Conservation (phyloP, 306 rosid genomes). For the Trifolium subterraneum region DNA sequence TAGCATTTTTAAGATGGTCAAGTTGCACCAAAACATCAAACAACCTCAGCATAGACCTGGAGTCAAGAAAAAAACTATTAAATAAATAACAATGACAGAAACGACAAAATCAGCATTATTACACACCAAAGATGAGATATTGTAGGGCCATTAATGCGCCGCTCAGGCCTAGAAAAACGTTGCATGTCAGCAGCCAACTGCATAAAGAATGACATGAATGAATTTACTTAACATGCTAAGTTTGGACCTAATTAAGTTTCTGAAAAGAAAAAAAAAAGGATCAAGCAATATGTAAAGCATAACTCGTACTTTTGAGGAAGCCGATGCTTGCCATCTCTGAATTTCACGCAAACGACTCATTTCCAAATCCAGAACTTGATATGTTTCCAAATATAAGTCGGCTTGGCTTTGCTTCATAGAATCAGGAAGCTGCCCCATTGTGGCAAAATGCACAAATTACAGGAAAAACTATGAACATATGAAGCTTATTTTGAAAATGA, state of each 20-base stretch:
- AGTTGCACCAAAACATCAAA: conserved; percentile 97
- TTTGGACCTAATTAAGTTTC: conserved; percentile 30
- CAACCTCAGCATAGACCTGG: conserved; percentile 95
- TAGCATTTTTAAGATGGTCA: conserved; percentile 97
- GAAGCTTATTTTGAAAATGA: too few relatives aligned
- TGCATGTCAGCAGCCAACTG: conserved; percentile 99
- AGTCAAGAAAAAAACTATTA: conserved; percentile 42
- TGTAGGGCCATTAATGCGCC: conserved; percentile 97
- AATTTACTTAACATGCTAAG: conserved; percentile 32
- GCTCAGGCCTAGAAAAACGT: conserved; percentile 97
- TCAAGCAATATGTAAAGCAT: conserved; percentile 12
- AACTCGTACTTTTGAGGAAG: conserved; percentile 76
- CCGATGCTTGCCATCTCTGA: conserved; percentile 97
- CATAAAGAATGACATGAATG: conserved; percentile 42
- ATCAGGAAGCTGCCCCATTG: conserved; percentile 82
- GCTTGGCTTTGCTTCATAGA: conserved; percentile 99
- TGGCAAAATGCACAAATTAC: conserved; percentile 29
- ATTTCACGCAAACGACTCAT: conserved; percentile 98
- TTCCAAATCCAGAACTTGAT: conserved; percentile 98
- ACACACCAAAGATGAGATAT: conserved; percentile 92
- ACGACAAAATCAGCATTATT: conserved; percentile 19
- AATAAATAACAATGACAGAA: conserved; percentile 3
- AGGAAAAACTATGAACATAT: conserved; percentile 14
- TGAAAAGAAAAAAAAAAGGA: conserved; percentile 6
- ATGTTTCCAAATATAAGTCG: conserved; percentile 92